These are phyloP conservation scores for Physcomitrellopsis africana DNA, from an alignment of 225 moss, liverwort and hornwort genomes.

Conservation along the genomic window DNA sequence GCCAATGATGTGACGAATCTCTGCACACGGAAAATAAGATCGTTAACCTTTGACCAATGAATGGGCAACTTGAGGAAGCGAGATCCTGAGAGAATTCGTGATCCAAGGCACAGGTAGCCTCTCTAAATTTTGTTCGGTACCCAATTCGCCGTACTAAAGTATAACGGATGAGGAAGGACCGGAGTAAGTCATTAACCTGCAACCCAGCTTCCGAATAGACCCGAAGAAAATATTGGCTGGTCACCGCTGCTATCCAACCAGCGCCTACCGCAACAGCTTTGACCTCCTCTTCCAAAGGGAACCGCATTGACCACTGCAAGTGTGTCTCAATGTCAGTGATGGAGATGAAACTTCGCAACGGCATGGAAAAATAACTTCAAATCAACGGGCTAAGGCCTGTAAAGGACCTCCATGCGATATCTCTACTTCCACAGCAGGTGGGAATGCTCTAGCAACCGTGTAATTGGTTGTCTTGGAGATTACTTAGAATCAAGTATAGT, in stretches of 20 bases:
- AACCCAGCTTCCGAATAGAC: conserved; percentile 83
- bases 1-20: conserved; percentile 53
- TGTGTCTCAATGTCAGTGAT: background rate
- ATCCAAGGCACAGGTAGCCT: no score
- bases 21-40: conserved; percentile 28
- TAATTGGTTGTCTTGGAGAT: no score
- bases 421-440: no score
- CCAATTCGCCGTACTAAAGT: no score
- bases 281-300: conserved; percentile 80
- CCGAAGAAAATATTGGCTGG: conserved; percentile 78
- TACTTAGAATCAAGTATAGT: no score
- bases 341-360: background rate
- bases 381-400: no score
- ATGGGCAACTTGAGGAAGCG: background rate
- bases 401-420: no score
- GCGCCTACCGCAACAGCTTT: conserved; percentile 82
- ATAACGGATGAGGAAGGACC: no score
- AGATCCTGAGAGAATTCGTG: no score
- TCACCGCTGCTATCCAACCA: conserved; percentile 88
- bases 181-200: conserved; percentile 52
- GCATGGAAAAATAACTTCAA: background rate
- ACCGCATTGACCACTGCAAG: conserved; percentile 94
- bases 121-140: no score
- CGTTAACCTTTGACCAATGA: background rate
- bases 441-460: no score